Conservation (phyloP, 2,329 filamentous ascomycete genomes). For the Beauveria asiatica region DNA sequence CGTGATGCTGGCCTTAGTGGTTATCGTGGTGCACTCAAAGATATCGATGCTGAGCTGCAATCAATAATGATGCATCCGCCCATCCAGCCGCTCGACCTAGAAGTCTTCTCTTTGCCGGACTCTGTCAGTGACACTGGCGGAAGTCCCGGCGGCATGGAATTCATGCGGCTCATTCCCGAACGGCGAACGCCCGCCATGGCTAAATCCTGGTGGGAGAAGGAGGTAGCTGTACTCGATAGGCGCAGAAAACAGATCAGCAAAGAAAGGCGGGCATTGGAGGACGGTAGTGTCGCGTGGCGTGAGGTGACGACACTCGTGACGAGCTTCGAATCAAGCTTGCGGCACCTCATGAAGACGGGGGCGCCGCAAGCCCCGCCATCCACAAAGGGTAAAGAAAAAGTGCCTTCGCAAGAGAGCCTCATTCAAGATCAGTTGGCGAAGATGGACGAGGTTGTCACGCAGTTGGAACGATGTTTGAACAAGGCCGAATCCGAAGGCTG, state of each 20-base stretch:
- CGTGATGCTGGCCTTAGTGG: constrained; percentile 65
- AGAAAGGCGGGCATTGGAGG: constrained; percentile 57
- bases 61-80: constrained; percentile 51
- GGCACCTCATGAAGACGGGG: constrained; percentile 40
- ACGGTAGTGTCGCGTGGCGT: constrained; percentile 60
- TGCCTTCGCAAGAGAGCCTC: constrained; percentile 26
- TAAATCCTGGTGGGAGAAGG: constrained; percentile 59
- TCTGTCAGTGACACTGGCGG: constrained; percentile 12
- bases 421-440: constrained; percentile 40
- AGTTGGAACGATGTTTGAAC: constrained; percentile 45
- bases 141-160: constrained; percentile 38
- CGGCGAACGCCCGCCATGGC: constrained; percentile 64
- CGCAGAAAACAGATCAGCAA: constrained; percentile 48
- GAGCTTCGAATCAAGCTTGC: constrained; percentile 56
- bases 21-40: constrained; percentile 57
- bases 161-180: constrained; percentile 52
- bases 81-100: constrained; percentile 42
- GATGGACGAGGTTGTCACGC: constrained; percentile 47
- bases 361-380: background rate
- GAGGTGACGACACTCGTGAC: constrained; percentile 50
- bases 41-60: constrained; percentile 55
- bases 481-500: constrained; percentile 55
- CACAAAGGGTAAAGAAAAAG: constrained; percentile 24
- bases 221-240: constrained; percentile 46
- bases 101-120: constrained; percentile 21